phyloP scores from a whole-genome alignment of 805 yeast species.

The Candida cerambycidarum region DNA sequence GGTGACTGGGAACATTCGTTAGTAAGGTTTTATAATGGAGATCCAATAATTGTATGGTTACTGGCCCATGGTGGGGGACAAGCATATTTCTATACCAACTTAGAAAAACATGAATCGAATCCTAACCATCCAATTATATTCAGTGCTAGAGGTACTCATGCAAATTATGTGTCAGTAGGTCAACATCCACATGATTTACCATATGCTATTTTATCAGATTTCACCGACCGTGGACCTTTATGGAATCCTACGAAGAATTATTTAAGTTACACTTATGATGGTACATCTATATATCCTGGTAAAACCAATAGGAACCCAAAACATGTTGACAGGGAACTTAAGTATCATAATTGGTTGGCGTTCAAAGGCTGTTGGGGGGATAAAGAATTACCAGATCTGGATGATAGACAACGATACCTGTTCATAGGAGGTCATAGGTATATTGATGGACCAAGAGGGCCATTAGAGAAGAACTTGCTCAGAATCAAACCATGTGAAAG shows the following conservation, averaged over 20 bases:
- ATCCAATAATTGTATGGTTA: slow-evolving; percentile 89
- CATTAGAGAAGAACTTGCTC: slow-evolving; percentile 71
- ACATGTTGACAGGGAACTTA: slow-evolving; percentile 50
- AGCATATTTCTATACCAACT: slow-evolving; percentile 74
- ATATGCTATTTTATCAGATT: slow-evolving; percentile 84
- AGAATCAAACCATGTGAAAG: slow-evolving; percentile 78
- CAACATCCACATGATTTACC: slow-evolving; percentile 96
- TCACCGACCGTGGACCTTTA: slow-evolving; percentile 90
- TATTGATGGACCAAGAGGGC: slow-evolving; percentile 93
- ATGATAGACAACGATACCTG: slow-evolving; percentile 82
- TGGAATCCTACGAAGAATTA: slow-evolving; percentile 92
- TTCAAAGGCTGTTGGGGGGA: slow-evolving; percentile 93
- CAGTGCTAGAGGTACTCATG: slow-evolving; percentile 95
- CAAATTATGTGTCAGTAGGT: slow-evolving; percentile 94
- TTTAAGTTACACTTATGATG: slow-evolving; percentile 79
- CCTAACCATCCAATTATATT: slow-evolving; percentile 68
- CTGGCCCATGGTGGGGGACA: slow-evolving; percentile 98
- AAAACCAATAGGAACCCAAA: slow-evolving; percentile 41
- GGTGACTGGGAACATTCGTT: slow-evolving; percentile 98
- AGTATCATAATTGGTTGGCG: slow-evolving; percentile 73
- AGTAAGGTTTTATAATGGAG: slow-evolving; percentile 77
- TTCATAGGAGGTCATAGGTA: slow-evolving; percentile 83
- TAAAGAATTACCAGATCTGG: slow-evolving; percentile 58
- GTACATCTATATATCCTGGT: slow-evolving; percentile 46
- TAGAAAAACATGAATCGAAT: slow-evolving; percentile 59